Conservation (phyloP, 1,139 yeast species). For the Suhomyces chickasaworum region DNA sequence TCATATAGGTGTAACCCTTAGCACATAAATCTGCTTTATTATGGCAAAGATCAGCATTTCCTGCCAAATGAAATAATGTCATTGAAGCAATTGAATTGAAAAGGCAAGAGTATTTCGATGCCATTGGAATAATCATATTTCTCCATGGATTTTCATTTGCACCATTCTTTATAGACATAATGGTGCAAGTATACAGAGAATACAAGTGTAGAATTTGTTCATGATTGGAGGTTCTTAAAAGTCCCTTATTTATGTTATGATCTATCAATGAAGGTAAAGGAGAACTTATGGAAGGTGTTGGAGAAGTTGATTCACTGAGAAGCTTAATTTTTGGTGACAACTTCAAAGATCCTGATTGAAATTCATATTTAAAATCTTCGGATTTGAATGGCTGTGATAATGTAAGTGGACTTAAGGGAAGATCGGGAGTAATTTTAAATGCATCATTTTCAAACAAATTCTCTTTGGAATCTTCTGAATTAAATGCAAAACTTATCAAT, state of each 20-base stretch:
- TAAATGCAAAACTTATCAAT: conserved; percentile 45
- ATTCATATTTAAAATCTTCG: background rate
- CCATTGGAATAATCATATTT: conserved; percentile 56
- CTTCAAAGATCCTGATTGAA: background rate
- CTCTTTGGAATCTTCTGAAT: conserved; percentile 23
- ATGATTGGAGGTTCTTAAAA: conserved; percentile 32
- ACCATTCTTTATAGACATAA: conserved; percentile 65
- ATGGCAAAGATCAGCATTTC: conserved; percentile 35
- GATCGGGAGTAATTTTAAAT: conserved; percentile 18
- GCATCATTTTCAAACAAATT: conserved; percentile 9
- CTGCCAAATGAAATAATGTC: conserved; percentile 65
- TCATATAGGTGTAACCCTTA: conserved; percentile 60
- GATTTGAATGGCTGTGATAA: conserved; percentile 12
- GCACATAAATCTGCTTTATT: conserved; percentile 45
- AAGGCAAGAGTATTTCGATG: conserved; percentile 53
- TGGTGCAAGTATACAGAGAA: conserved; percentile 56
- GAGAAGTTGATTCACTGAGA: background rate
- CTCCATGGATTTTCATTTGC: conserved; percentile 71
- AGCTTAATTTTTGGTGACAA: conserved; percentile 5
- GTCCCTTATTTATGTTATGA: conserved; percentile 4
- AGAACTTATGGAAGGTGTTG: background rate
- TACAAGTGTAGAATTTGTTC: conserved; percentile 40
- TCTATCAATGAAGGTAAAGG: background rate
- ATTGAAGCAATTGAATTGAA: conserved; percentile 66
- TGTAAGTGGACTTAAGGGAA: conserved; percentile 38